A percentile compares a stretch with the other conserved stretches of the same genome.
phyloP scores from a whole-genome alignment of 2,329 filamentous ascomycete species.

The Aspergillus eucalypticola region DNA sequence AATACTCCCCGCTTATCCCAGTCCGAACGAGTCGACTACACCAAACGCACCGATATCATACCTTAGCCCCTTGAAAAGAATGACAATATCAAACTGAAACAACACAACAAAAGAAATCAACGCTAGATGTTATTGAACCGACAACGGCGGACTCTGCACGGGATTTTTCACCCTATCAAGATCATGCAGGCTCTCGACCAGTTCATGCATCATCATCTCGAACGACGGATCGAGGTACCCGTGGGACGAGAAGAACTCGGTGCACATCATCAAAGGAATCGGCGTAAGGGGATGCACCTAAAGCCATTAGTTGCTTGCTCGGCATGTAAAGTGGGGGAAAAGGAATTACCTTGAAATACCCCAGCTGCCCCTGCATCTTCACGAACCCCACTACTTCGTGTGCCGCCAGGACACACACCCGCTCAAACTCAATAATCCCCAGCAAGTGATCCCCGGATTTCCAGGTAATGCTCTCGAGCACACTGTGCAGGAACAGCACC shows the following conservation, averaged over 20 bases:
- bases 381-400: slow-evolving; percentile 21
- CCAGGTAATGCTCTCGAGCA: slow-evolving; percentile 23
- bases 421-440: slow-evolving; percentile 22
- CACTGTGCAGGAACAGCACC: slow-evolving; percentile 21
- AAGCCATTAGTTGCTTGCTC: neutral
- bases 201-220: slow-evolving; percentile 20
- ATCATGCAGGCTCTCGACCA: slow-evolving; percentile 20
- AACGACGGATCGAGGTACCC: slow-evolving; percentile 21
- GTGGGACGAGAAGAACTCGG: slow-evolving; percentile 22
- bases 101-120: neutral
- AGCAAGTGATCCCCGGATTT: slow-evolving; percentile 22
- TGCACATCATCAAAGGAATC: slow-evolving; percentile 23
- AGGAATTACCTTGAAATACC: slow-evolving; percentile 21
- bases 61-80: neutral
- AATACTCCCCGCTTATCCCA: neutral
- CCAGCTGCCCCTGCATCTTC: slow-evolving; percentile 21
- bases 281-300: slow-evolving; percentile 25
- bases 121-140: neutral
- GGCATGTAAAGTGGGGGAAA: neutral
- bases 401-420: slow-evolving; percentile 20
- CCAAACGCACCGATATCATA: neutral
- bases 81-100: neutral
- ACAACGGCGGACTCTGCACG: slow-evolving; percentile 11
- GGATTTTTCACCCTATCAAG: slow-evolving; percentile 22
- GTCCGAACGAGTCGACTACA: neutral